A percentile compares a stretch with the other conserved stretches of the same genome.
Evolutionary conservation across 2,329 filamentous ascomycete species (phyloP).

Genomic region (Cordyceps tenuipes): DNA sequence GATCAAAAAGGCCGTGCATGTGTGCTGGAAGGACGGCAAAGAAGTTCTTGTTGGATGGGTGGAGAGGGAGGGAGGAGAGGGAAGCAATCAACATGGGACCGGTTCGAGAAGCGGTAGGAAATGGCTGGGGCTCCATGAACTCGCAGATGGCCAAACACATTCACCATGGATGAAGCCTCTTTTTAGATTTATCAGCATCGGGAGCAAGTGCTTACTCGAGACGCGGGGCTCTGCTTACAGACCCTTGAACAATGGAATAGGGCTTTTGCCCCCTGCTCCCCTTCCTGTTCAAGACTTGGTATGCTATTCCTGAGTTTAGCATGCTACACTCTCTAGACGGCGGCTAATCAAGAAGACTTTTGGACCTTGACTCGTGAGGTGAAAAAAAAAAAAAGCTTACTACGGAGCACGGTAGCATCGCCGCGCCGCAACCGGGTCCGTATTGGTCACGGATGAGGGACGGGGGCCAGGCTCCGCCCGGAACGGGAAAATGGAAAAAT

Average conservation of each 20-base stretch:
- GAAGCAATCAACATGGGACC: not conserved
- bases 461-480: not conserved
- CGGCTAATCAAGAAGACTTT: not conserved
- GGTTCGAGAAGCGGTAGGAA: not conserved
- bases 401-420: slow-evolving; percentile 4
- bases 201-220: slow-evolving; percentile 4
- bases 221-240: too few species aligned
- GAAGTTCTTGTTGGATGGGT: not conserved
- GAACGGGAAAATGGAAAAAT: not conserved
- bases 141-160: not conserved
- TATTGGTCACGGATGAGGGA: not conserved
- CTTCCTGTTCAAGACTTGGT: too few species aligned
- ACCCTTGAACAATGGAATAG: too few species aligned
- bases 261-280: too few species aligned
- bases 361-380: not conserved
- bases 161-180: not conserved
- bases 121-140: not conserved
- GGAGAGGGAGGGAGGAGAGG: not conserved
- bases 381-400: not conserved
- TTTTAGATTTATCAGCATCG: not conserved
- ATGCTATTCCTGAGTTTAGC: not conserved
- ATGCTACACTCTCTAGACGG: not conserved
- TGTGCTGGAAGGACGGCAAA: not conserved
- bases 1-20: not conserved
- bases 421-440: not conserved